phyloP scores from a whole-genome alignment of 2,329 filamentous ascomycete genomes.

The Teratosphaeriaceae sp. region DNA sequence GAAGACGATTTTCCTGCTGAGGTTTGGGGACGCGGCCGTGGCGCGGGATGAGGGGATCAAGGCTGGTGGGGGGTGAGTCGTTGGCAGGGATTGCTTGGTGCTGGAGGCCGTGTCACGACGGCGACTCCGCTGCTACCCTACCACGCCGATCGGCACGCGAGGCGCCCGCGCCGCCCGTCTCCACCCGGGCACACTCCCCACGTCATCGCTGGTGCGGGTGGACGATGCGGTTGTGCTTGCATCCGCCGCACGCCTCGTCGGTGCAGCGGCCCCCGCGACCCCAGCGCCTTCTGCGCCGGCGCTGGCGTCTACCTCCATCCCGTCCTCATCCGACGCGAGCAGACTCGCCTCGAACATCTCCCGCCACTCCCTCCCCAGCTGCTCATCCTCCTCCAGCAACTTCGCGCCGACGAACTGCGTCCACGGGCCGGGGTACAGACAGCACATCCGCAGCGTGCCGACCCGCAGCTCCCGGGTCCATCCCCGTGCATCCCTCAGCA shows the following conservation, averaged over 20 bases:
- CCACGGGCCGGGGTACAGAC: constrained; percentile 33
- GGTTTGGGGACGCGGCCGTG: constrained; percentile 84
- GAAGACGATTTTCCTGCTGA: constrained; percentile 91
- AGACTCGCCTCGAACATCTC: constrained; percentile 30
- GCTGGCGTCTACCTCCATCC: not conserved
- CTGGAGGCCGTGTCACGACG: no score
- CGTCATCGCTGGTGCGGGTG: no score
- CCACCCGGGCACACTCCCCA: not conserved
- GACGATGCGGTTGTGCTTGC: no score
- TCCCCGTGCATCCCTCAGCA: constrained; percentile 12
- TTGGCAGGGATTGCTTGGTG: no score
- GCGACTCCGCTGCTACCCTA: constrained; percentile 4
- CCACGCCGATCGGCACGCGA: constrained; percentile 5
- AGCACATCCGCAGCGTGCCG: constrained; percentile 26
- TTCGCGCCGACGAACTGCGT: constrained; percentile 29
- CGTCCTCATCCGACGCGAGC: not conserved
- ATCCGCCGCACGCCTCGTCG: not conserved
- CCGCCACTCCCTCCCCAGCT: constrained; percentile 23
- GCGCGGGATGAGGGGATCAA: constrained; percentile 66
- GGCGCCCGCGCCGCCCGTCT: constrained; percentile 1
- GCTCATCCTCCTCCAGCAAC: constrained; percentile 22
- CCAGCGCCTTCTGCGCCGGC: not conserved
- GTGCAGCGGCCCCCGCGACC: not conserved
- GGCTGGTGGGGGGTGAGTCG: constrained; percentile 18
- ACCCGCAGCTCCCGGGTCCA: not conserved